These are phyloP conservation scores for Colletotrichum siamense DNA, from an alignment of 2,329 filamentous ascomycete genomes.

Conservation along the genomic window DNA sequence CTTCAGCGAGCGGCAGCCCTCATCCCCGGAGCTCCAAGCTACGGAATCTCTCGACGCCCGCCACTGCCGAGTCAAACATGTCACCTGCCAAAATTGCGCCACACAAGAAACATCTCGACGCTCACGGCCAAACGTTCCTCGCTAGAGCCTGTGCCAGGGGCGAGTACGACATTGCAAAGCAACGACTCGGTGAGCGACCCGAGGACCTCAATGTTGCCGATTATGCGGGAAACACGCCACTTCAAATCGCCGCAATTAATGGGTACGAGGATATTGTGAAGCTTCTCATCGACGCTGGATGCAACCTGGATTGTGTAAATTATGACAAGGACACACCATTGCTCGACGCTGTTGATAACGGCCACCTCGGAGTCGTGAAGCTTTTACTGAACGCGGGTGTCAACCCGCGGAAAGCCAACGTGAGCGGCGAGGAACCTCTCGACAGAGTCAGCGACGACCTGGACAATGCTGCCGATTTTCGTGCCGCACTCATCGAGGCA, in stretches of 20 bases:
- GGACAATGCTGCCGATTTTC: conserved; percentile 82
- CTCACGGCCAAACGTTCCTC: conserved; percentile 88
- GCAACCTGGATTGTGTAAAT: conserved; percentile 79
- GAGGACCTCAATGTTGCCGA: conserved; percentile 90
- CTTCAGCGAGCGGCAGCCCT: conserved; percentile 65
- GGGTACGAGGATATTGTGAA: conserved; percentile 88
- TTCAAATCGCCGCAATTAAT: conserved; percentile 91
- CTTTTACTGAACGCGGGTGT: conserved; percentile 85
- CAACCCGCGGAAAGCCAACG: conserved; percentile 88
- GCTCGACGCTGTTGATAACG: conserved; percentile 95
- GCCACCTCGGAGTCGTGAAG: conserved; percentile 86
- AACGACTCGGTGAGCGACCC: conserved; percentile 76
- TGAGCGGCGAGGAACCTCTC: conserved; percentile 90
- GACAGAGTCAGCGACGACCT: conserved; percentile 79
- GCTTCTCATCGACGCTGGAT: conserved; percentile 83
- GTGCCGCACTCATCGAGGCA: conserved; percentile 67
- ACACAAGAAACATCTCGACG: conserved; percentile 88
- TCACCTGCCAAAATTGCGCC: conserved; percentile 72
- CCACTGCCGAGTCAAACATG: conserved; percentile 63
- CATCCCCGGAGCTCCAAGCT: conserved; percentile 64
- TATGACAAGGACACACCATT: conserved; percentile 91
- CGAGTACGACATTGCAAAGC: conserved; percentile 79
- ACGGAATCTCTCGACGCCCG: conserved; percentile 60
- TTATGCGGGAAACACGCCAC: conserved; percentile 93
- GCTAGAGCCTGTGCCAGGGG: conserved; percentile 90